Evolutionary conservation across 2,329 filamentous ascomycete genomes (phyloP).

Genomic region (Ambrosiella xylebori): DNA sequence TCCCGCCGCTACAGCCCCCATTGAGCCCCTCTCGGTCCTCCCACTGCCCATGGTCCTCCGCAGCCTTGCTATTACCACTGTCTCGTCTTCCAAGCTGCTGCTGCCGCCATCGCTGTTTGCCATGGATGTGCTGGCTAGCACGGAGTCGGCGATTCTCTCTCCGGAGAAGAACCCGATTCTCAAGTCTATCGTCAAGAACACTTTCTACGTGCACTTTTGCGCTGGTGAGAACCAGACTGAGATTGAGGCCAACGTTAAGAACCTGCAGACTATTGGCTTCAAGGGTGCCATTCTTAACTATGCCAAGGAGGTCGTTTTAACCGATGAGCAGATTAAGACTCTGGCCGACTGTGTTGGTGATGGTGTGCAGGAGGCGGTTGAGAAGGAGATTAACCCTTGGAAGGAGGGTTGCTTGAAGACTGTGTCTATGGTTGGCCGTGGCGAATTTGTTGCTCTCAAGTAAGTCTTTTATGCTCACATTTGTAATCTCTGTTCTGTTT

Average conservation of each 20-base stretch:
- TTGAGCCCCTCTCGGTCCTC: slow-evolving; percentile 42
- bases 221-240: slow-evolving; percentile 58
- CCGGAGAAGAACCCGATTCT: slow-evolving; percentile 61
- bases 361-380: slow-evolving; percentile 31
- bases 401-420: slow-evolving; percentile 56
- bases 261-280: slow-evolving; percentile 59
- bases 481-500: not conserved
- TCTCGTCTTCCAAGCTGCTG: slow-evolving; percentile 54
- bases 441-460: slow-evolving; percentile 52
- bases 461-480: slow-evolving; percentile 17
- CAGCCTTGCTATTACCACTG: slow-evolving; percentile 48
- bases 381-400: slow-evolving; percentile 53
- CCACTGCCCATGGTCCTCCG: slow-evolving; percentile 50
- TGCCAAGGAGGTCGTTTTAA: slow-evolving; percentile 62
- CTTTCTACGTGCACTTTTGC: slow-evolving; percentile 85
- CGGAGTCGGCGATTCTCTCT: slow-evolving; percentile 47
- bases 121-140: slow-evolving; percentile 53
- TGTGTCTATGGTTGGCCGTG: slow-evolving; percentile 43
- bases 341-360: slow-evolving; percentile 28
- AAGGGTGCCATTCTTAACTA: slow-evolving; percentile 73
- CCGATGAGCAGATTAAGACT: slow-evolving; percentile 31
- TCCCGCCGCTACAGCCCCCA: slow-evolving; percentile 12
- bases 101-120: slow-evolving; percentile 51
- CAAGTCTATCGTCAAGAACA: slow-evolving; percentile 54
- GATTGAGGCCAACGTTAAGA: slow-evolving; percentile 45